Base-by-base conservation (phyloP, 495 filamentous ascomycete genomes). In the Xylaria intraflava region DNA sequence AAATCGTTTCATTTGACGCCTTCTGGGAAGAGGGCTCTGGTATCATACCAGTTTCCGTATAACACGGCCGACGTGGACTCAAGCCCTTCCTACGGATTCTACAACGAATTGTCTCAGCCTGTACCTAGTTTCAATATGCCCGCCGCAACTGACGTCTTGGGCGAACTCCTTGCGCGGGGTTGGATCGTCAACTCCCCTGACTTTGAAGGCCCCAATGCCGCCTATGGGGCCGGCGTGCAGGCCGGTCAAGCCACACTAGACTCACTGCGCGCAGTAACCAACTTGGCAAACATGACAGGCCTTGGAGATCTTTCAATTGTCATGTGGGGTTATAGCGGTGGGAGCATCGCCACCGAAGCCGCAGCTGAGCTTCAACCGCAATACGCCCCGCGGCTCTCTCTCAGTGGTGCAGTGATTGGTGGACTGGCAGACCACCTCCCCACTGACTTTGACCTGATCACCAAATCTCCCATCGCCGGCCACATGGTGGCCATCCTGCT, bases 241-340 rank as follows among this genome's bases (percentile, higher is more conserved):
- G 69, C 68, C 3, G 77, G 77, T 0, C 67, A 77, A 35, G 69
- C 72, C 9, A 72, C 68, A 6, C 58, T 82, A 6, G 78, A 81
- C 57, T 69, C 69, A 9, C 49, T 79, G 2, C 72, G 75, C 10
- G 74, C 74, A 0, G 69, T 74, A 0, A 40, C 75, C 6, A 58
- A 61, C 24, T 29, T 48, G 2, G 42, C 46, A 14, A 47, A 38
- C 6, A 24, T 49, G 11, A 60, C 59, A 0, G 47, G 47, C 2
- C 49, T 53, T 29, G 53, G 38, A 1, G 44, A 51, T 5, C 47
- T 58, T 6, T 55, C 60, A 1, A 12, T 51, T 0, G 70, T 61
- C 0, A 52, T 80, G 41, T 81, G 75, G 73, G 80, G 79, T 2
- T 84, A 81, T 58, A 79, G 75, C 11, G 78, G 80, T 24, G 81